Base-by-base conservation (phyloP, 768 basidiomycete genomes). In the Boletus sensibilis region DNA sequence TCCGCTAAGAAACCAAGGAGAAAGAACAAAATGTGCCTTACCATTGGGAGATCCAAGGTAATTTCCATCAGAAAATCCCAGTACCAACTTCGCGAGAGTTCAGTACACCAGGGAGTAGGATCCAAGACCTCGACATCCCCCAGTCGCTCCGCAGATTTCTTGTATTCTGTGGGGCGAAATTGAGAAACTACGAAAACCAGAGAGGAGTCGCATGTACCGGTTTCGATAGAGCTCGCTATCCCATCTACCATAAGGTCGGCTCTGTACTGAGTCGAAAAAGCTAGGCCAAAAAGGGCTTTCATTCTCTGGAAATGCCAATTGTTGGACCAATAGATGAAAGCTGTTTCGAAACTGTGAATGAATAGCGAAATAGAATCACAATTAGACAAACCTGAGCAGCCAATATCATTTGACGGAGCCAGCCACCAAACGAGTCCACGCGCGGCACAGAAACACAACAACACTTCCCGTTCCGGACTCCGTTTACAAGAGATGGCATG, bases 301-400 rank as follows among this genome's bases (percentile, higher is more conserved):
- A 80, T 69, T n/a, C 72, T 68, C 51, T 73, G 66, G 55, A 75
- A 82, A 50, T 69, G 57, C 0, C 21, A 7, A 55, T 78, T 74
- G 4, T 66, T 65, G 1, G 75, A 72, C 72, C 73, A 77, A 53
- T 76, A 78, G 3, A 75, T 64, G 57, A 74, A 81, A 2, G 74
- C 78, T 78, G 43, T 37, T 23, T 16, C 21, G 8, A 51, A 39
- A 27, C 5, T 5, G 20, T 50, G 29, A 61, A 20, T 11, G 0
- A 18, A 35, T 1, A 16, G 31, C 8, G 21, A 11, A 18, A 34
- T 10, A 47, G 20, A n/a, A n/a, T n/a, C 12, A 38, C n/a, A 12
- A 12, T 1, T 4, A 29, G 31, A 53, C 71, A 44, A 37, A 77
- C 78, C 74, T 52, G 65, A 68, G n/a, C 71, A 73, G 0, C 73